These are phyloP conservation scores for Nicotiana rustica DNA, from an alignment of 305 asterid genomes.

Conservation along the genomic window DNA sequence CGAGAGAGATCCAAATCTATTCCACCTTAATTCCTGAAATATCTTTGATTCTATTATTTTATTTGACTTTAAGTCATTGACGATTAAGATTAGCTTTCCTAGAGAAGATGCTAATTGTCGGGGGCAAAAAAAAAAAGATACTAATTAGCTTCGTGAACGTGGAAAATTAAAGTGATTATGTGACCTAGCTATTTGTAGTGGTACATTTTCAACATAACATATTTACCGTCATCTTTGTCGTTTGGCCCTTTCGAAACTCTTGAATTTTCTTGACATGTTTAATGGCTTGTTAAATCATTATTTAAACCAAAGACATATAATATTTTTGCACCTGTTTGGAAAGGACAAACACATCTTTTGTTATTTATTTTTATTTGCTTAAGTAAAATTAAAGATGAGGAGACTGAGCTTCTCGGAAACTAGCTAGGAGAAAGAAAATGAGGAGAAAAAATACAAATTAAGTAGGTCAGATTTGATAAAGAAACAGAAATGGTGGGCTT, in stretches of 20 bases:
- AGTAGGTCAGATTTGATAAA: not conserved
- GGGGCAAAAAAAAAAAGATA: no score
- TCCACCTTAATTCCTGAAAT: no score
- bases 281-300: not conserved
- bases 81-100: no score
- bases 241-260: not conserved
- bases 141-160: no score
- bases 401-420: constrained; percentile 40
- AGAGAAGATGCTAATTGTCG: no score
- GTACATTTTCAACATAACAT: no score
- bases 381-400: no score
- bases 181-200: not conserved
- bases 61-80: no score
- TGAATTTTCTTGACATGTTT: not conserved
- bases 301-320: not conserved
- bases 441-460: not conserved
- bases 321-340: not conserved
- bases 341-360: constrained; percentile 3
- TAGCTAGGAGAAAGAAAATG: not conserved
- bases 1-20: no score
- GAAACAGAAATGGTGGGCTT: not conserved
- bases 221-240: not conserved
- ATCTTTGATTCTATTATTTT: no score
- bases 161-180: no score
- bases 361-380: not conserved